Conservation (phyloP, 768 basidiomycete species). For the Suillus luteus region DNA sequence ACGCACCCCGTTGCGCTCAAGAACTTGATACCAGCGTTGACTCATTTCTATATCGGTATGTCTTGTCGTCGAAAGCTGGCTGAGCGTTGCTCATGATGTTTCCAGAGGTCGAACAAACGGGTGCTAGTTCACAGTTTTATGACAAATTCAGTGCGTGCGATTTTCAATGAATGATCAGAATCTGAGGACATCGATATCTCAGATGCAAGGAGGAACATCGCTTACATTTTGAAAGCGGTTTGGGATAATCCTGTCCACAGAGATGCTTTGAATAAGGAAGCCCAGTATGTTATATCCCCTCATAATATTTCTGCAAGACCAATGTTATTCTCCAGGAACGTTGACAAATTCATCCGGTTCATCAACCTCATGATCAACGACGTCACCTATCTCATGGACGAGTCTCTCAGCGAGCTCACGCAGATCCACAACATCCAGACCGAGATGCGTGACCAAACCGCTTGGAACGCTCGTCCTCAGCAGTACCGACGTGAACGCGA, state of each 20-base stretch:
- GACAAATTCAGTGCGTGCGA: constrained; percentile 86
- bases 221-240: constrained; percentile 82
- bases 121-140: constrained; percentile 97
- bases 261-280: constrained; percentile 79
- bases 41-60: constrained; percentile 93
- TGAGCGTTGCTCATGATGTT: constrained; percentile 7
- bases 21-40: constrained; percentile 87
- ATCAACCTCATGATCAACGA: constrained; percentile 99
- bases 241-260: constrained; percentile 92
- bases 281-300: constrained; percentile 50
- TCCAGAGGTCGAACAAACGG: constrained; percentile 95
- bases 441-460: constrained; percentile 75
- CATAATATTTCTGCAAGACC: neutral
- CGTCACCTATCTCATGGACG: constrained; percentile 97
- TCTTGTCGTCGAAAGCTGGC: constrained; percentile 1
- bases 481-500: constrained; percentile 87
- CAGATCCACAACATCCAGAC: constrained; percentile 86
- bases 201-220: constrained; percentile 83
- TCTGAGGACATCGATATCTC: constrained; percentile 11
- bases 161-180: constrained; percentile 11
- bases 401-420: constrained; percentile 84
- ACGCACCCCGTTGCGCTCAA: constrained; percentile 82
- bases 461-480: constrained; percentile 66
- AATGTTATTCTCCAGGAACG: constrained; percentile 52
- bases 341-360: constrained; percentile 93